Percentiles rank a stretch among this genome's conserved stretches.
These are phyloP conservation scores for Exophiala aquamarina DNA, from an alignment of 2,329 filamentous ascomycete species.

Conservation along the genomic window DNA sequence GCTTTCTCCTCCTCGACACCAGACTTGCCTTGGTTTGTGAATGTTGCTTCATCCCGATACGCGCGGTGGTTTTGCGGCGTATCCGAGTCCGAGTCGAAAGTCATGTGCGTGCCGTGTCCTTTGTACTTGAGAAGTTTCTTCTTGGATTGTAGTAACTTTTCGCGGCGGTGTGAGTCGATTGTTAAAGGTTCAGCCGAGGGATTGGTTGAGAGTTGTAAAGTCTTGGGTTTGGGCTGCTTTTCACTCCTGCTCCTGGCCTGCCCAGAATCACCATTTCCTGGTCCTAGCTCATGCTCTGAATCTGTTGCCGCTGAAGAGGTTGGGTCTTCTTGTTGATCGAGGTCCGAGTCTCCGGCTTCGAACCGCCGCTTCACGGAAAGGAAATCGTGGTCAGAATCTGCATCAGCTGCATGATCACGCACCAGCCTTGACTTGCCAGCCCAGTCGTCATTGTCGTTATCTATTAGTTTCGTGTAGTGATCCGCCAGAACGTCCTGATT, in stretches of 20 bases:
- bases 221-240: constrained; percentile 45
- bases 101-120: constrained; percentile 77
- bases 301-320: constrained; percentile 16
- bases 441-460: constrained; percentile 53
- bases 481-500: constrained; percentile 95
- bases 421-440: constrained; percentile 25
- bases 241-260: constrained; percentile 31
- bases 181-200: constrained; percentile 68
- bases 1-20: constrained; percentile 68
- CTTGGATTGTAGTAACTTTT: constrained; percentile 93
- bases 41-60: constrained; percentile 80
- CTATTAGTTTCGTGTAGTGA: constrained; percentile 86
- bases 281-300: too few relatives aligned
- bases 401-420: constrained; percentile 35
- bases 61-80: constrained; percentile 78
- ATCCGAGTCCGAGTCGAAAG: constrained; percentile 73
- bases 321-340: constrained; percentile 44
- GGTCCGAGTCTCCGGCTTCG: constrained; percentile 63
- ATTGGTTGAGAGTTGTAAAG: constrained; percentile 48
- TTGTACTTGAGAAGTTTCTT: constrained; percentile 91
- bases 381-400: constrained; percentile 73
- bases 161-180: constrained; percentile 90
- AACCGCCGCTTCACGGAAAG: constrained; percentile 87
- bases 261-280: too few relatives aligned
- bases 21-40: constrained; percentile 71